Evolutionary conservation across 306 rosid genomes (phyloP).

Genomic region (Albizia julibrissin): DNA sequence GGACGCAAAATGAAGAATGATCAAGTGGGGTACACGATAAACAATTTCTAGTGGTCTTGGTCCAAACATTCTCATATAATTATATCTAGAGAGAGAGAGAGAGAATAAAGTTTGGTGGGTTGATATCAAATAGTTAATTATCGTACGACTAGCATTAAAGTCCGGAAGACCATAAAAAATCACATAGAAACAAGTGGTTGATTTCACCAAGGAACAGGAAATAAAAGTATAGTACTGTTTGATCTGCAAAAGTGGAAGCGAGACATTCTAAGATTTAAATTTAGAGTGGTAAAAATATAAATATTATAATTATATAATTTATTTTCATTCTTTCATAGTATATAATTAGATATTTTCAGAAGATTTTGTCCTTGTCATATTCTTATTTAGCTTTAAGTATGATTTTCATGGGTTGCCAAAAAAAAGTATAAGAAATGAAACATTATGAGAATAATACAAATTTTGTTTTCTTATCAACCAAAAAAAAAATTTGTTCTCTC

Average conservation of each 20-base stretch:
- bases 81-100: background rate
- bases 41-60: constrained; percentile 5
- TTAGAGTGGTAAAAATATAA: background rate
- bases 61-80: background rate
- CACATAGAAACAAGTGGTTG: background rate
- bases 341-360: background rate
- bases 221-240: background rate
- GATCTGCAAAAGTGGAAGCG: background rate
- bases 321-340: background rate
- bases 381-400: too few relatives aligned
- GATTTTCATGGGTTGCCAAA: too few relatives aligned
- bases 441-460: too few relatives aligned
- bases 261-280: background rate
- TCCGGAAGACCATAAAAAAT: background rate
- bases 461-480: too few relatives aligned
- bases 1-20: background rate
- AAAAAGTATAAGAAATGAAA: too few relatives aligned
- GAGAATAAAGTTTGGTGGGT: background rate
- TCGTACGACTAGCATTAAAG: background rate
- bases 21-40: background rate
- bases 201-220: background rate
- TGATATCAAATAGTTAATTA: background rate
- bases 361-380: background rate
- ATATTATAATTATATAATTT: background rate
- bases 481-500: too few relatives aligned